Evolutionary conservation across 176 grass and related monocot species (phyloP), one percentile per base, ranked within the genome.

Genomic region (Lolium rigidum): DNA sequence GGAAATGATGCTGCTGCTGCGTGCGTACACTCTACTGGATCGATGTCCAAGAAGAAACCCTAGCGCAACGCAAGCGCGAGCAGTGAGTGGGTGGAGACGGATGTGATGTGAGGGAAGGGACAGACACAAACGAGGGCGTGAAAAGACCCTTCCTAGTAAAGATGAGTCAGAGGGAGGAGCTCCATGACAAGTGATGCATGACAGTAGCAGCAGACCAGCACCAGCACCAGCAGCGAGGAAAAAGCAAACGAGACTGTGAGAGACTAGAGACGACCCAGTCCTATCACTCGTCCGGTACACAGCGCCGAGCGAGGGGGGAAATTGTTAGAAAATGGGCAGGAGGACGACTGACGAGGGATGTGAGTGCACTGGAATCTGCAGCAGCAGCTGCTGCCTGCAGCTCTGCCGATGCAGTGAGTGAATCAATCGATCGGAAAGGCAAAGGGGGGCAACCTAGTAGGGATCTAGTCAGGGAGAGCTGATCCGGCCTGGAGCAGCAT

Each of bases 121-220:
- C 84, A 90, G 74, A 82, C 86, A 85, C 70, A 74, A 90, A 83
- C 90, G 80, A 92, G 80, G 70, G 86, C 35, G 58, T 92, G 93
- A 93, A 88, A 95, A 93, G 90, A 95, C 93, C 80, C 83, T 93
- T 95, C 93, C 93, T 93, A 95, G 93, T 95, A 95, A 90, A 88
- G 88, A 84, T 59, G 68, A 85, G 84, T 86, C 83, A 90, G 86
- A 73, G 74, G 47, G 13, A 16, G 2, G n/a, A 65, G 49, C 70
- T 64, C 84, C 84, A 82, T 90, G 90, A 95, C 93, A 95, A 95
- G 58, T 86, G 90, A 92, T 28, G 22, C 72, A 51, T 90, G 86
- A 58, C 90, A 90, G 90, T 38, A 63, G 81, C 84, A 67, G 85
- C 77, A 80, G 43, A 35, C 31, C 31, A 35, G 31, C 31, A 84